A percentile compares a stretch with the other conserved stretches of the same genome.
Conservation (phyloP, 768 basidiomycete species). For the Termitomyces sp. region DNA sequence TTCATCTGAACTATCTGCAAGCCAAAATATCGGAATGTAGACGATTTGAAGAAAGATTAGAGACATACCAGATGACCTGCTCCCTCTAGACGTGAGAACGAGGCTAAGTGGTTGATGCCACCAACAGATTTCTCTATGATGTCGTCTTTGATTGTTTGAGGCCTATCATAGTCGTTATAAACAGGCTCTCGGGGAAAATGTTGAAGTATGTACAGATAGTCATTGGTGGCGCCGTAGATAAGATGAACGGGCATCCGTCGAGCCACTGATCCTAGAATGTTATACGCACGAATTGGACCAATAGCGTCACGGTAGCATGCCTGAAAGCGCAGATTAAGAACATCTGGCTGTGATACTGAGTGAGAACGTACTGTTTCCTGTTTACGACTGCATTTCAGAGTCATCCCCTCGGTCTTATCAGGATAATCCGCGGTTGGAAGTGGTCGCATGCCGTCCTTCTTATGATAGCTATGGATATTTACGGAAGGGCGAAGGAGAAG, state of each 20-base stretch:
- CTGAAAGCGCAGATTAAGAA: conserved; percentile 14
- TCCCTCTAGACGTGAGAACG: conserved; percentile 28
- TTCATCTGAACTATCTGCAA: conserved; percentile 24
- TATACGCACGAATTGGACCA: conserved; percentile 26
- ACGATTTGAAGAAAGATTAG: not conserved
- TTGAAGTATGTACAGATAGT: conserved; percentile 29
- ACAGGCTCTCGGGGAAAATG: not conserved
- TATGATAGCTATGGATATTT: not conserved
- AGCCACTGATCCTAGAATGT: conserved; percentile 24
- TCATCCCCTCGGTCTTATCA: conserved; percentile 38
- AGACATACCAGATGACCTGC: conserved; percentile 37
- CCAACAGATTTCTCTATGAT: conserved; percentile 29
- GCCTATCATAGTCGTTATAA: conserved; percentile 17
- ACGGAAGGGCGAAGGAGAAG: not conserved
- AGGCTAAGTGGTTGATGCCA: conserved; percentile 29
- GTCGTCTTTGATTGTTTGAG: conserved; percentile 28
- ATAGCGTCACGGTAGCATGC: conserved; percentile 36
- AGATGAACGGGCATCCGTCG: conserved; percentile 34
- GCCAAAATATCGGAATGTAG: not conserved
- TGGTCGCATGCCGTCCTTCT: conserved; percentile 38
- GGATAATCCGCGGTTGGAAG: conserved; percentile 39
- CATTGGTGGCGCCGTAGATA: conserved; percentile 40
- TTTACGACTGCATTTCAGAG: conserved; percentile 37
- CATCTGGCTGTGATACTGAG: no score
- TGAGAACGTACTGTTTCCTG: conserved; percentile 36